These are phyloP conservation scores for Furcasterigmium sp. DNA, from an alignment of 2,329 filamentous ascomycete genomes.

Conservation along the genomic window DNA sequence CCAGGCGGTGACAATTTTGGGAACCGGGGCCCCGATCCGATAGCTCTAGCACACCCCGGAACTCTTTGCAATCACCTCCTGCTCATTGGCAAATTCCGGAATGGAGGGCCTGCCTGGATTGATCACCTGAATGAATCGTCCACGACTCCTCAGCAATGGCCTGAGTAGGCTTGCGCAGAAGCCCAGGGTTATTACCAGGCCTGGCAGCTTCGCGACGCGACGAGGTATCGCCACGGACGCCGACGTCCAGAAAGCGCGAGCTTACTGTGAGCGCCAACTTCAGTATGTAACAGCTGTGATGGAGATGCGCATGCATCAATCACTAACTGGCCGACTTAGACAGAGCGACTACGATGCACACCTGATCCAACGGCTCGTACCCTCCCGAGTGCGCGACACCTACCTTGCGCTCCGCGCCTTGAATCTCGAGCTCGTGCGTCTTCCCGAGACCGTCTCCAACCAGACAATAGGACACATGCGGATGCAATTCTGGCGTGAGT, in stretches of 20 bases:
- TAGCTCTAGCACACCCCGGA: no score
- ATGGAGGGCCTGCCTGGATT: constrained; percentile 13
- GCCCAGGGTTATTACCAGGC: constrained; percentile 8
- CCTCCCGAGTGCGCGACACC: constrained; percentile 66
- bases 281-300: constrained; percentile 26
- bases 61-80: constrained; percentile 10
- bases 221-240: constrained; percentile 38
- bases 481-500: constrained; percentile 92
- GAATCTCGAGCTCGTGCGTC: constrained; percentile 85
- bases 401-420: constrained; percentile 89
- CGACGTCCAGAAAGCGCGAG: constrained; percentile 46
- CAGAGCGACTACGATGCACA: constrained; percentile 87
- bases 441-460: constrained; percentile 85
- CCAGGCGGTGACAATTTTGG: no score
- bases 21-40: no score
- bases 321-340: constrained; percentile 36
- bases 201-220: background rate
- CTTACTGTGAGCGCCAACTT: constrained; percentile 50
- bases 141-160: constrained; percentile 28
- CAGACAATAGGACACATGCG: constrained; percentile 83
- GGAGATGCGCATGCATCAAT: background rate
- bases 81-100: constrained; percentile 2
- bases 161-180: constrained; percentile 27
- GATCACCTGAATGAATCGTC: constrained; percentile 30
- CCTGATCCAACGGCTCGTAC: constrained; percentile 80